phyloP scores from a whole-genome alignment of 73 alveolate species.

The Paramecium biaurelia region DNA sequence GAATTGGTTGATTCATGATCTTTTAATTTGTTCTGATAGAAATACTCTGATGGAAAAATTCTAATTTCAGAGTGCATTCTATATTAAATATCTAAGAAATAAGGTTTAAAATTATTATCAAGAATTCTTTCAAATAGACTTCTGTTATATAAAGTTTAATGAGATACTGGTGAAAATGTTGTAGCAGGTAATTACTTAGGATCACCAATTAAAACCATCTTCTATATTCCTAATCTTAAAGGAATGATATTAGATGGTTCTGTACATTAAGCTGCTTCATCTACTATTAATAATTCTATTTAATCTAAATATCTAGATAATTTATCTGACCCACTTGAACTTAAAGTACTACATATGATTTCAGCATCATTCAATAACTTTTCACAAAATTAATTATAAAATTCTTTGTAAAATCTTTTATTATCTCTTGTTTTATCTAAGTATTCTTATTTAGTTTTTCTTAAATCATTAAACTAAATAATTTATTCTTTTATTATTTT shows the following conservation, averaged over 20 bases:
- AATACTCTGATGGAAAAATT: constrained; percentile 73
- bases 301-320: constrained; percentile 30
- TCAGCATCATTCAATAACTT: constrained; percentile 35
- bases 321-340: constrained; percentile 46
- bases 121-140: constrained; percentile 91
- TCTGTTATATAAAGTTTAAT: constrained; percentile 79
- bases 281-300: constrained; percentile 54
- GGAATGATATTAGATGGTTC: constrained; percentile 61
- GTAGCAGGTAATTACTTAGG: constrained; percentile 97
- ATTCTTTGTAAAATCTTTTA: background rate
- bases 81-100: constrained; percentile 71
- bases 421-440: background rate
- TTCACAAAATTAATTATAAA: background rate
- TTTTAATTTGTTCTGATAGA: constrained; percentile 67
- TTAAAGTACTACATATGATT: constrained; percentile 50
- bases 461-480: background rate
- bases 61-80: constrained; percentile 84
- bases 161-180: constrained; percentile 81
- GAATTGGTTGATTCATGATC: constrained; percentile 60
- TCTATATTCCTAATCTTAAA: constrained; percentile 23
- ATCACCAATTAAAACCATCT: constrained; percentile 76
- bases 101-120: constrained; percentile 75
- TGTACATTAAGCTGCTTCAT: constrained; percentile 67
- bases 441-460: background rate
- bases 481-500: background rate